Evolutionary conservation across 805 yeast genomes (phyloP).

Genomic region (Metschnikowia dekortorum): DNA sequence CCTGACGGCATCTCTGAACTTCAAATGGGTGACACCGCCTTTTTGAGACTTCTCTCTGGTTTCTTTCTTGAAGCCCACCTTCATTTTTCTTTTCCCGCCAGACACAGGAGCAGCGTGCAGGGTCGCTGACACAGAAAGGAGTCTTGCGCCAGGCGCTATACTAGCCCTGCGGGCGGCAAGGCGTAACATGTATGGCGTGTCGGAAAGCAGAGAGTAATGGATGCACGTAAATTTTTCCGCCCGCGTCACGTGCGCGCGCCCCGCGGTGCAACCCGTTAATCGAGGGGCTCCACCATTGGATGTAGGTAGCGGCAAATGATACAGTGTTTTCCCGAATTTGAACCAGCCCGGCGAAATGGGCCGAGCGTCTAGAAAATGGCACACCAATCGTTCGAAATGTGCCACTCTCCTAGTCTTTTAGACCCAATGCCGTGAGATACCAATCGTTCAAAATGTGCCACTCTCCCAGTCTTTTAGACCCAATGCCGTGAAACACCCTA

Average conservation of each 20-base stretch:
- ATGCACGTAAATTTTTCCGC: slow-evolving; percentile 1
- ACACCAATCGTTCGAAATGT: no score
- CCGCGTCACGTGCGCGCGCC: slow-evolving; percentile 2
- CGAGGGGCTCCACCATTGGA: no score
- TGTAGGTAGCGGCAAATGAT: no score
- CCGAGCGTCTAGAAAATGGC: no score
- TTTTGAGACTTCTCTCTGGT: slow-evolving; percentile 25
- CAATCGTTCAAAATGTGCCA: no score
- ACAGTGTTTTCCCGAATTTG: no score
- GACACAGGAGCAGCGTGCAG: slow-evolving; percentile 15
- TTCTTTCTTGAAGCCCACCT: slow-evolving; percentile 20
- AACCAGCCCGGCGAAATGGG: no score
- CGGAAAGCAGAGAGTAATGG: neutral
- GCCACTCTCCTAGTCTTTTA: no score
- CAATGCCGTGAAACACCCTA: no score
- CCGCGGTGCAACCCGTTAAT: neutral
- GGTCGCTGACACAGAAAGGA: slow-evolving; percentile 9
- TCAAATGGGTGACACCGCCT: slow-evolving; percentile 41
- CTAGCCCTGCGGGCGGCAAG: slow-evolving; percentile 1
- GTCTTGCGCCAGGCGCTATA: slow-evolving; percentile 4
- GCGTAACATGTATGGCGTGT: slow-evolving; percentile 1
- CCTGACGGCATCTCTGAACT: slow-evolving; percentile 35
- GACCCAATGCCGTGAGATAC: no score
- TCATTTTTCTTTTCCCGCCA: slow-evolving; percentile 21
- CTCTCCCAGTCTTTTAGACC: no score